These are phyloP conservation scores for Globisporangium irregulare DNA, from an alignment of 352 stramenopile genomes.

Conservation along the genomic window DNA sequence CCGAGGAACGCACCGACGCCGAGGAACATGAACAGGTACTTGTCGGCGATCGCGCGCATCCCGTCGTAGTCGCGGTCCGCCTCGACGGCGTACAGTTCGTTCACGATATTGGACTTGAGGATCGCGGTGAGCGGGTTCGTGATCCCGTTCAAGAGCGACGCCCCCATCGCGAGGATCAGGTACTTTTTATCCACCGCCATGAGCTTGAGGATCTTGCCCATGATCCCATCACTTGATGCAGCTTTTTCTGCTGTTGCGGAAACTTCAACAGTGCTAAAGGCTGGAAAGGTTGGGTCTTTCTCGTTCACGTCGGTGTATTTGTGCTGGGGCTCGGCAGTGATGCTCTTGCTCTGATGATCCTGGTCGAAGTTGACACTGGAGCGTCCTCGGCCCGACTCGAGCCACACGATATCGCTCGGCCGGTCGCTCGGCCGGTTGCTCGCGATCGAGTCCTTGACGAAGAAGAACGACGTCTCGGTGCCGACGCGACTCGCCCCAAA, in stretches of 20 bases:
- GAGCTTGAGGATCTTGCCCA: too few species aligned
- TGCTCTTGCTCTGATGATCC: too few species aligned
- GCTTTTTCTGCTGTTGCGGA: not conserved
- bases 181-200: constrained; percentile 16
- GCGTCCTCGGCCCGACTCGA: constrained; percentile 11
- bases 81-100: constrained; percentile 22
- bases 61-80: constrained; percentile 12
- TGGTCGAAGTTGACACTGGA: constrained; percentile 1
- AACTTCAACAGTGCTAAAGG: constrained; percentile 5
- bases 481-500: constrained; percentile 2
- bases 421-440: constrained; percentile 17
- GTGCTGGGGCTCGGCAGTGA: too few species aligned
- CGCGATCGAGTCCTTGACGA: constrained; percentile 17
- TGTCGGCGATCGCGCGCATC: constrained; percentile 17
- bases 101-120: constrained; percentile 21
- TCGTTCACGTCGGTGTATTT: too few species aligned
- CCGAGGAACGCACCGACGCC: constrained; percentile 8
- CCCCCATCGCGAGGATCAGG: constrained; percentile 19
- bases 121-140: constrained; percentile 19
- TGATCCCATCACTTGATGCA: not conserved
- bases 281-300: too few species aligned
- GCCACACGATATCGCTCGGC: constrained; percentile 10
- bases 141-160: constrained; percentile 21
- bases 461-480: constrained; percentile 16
- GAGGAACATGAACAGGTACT: constrained; percentile 22